phyloP scores from a whole-genome alignment of 768 basidiomycete genomes.

The Suillus bovinus region DNA sequence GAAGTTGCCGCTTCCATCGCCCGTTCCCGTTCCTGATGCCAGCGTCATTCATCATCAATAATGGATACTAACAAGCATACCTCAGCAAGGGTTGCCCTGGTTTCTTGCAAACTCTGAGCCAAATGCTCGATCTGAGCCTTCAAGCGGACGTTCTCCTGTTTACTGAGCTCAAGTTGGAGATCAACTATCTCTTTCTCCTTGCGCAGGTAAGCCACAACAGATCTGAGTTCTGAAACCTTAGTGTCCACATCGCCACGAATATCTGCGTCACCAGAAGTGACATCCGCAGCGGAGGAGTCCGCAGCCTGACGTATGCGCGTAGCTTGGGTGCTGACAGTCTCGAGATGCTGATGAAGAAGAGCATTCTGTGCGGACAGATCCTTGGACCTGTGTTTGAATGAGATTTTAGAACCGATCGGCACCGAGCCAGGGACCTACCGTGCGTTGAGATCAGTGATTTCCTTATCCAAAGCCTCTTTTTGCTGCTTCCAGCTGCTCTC shows the following conservation, averaged over 20 bases:
- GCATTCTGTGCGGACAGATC: slow-evolving; percentile 77
- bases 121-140: slow-evolving; percentile 78
- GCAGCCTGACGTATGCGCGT: slow-evolving; percentile 76
- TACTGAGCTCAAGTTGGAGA: slow-evolving; percentile 79
- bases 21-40: slow-evolving; percentile 72
- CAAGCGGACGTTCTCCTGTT: slow-evolving; percentile 71
- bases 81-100: slow-evolving; percentile 68
- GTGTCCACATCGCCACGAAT: slow-evolving; percentile 53
- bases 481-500: slow-evolving; percentile 83
- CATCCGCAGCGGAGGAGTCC: slow-evolving; percentile 43
- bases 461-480: slow-evolving; percentile 74
- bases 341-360: slow-evolving; percentile 80
- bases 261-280: slow-evolving; percentile 44
- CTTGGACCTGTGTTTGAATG: slow-evolving; percentile 49
- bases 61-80: slow-evolving; percentile 35
- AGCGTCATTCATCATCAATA: slow-evolving; percentile 3
- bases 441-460: slow-evolving; percentile 67
- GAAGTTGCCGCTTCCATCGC: slow-evolving; percentile 71
- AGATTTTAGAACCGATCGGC: background rate
- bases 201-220: slow-evolving; percentile 78
- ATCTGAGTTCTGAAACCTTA: slow-evolving; percentile 71
- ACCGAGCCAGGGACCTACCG: slow-evolving; percentile 46
- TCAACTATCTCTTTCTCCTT: slow-evolving; percentile 94
- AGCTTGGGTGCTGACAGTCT: slow-evolving; percentile 81
- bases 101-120: slow-evolving; percentile 67